Conservation (phyloP, 257 asterid species). For the Oldenlandia corymbosa region DNA sequence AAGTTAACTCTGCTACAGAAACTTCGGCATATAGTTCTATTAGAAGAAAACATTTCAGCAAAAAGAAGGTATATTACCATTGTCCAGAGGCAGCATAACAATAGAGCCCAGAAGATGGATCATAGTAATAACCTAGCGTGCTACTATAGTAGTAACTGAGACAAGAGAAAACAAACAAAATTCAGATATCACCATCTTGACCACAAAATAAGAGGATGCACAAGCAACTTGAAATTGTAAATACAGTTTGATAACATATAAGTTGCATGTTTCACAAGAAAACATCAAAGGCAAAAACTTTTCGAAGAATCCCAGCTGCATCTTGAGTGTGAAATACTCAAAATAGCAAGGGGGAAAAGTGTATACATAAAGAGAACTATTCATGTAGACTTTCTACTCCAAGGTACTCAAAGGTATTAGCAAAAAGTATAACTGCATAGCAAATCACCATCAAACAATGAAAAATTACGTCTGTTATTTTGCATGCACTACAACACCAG, state of each 20-base stretch:
- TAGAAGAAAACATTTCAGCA: neutral
- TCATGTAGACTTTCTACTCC: neutral
- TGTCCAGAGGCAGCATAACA: slow-evolving; percentile 79
- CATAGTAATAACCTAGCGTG: slow-evolving; percentile 88
- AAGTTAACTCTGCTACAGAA: neutral
- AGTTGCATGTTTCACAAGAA: neutral
- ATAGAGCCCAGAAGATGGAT: slow-evolving; percentile 79
- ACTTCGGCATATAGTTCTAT: neutral
- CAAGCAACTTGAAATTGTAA: neutral
- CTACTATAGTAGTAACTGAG: slow-evolving; percentile 93
- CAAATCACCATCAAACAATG: neutral
- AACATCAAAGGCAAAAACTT: neutral
- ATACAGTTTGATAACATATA: neutral
- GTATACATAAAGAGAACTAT: neutral
- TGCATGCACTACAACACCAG: neutral
- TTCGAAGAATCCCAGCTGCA: neutral
- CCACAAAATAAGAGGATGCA: neutral
- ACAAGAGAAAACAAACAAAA: neutral
- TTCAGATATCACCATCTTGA: neutral
- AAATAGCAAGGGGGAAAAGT: neutral
- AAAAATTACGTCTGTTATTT: neutral
- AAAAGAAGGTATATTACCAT: slow-evolving; percentile 41
- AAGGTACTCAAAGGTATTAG: neutral
- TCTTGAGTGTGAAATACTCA: neutral
- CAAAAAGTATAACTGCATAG: neutral